Percentiles rank a stretch among this genome's conserved stretches.
phyloP scores from a whole-genome alignment of 2,329 filamentous ascomycete genomes.

The Stachybotrys echinatus region DNA sequence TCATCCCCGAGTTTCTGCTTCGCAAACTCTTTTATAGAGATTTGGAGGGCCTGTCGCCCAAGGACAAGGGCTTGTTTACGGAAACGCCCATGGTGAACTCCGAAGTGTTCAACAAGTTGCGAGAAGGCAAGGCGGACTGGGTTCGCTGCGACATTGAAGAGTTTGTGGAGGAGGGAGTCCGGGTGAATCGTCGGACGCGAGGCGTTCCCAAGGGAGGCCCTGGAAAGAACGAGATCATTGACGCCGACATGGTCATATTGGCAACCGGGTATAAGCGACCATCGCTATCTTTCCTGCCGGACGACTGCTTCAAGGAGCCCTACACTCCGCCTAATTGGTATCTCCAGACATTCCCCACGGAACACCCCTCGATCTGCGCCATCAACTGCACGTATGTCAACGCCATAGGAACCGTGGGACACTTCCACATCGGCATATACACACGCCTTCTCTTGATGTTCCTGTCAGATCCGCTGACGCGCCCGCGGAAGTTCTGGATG shows the following conservation, averaged over 20 bases:
- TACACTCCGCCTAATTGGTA: constrained; percentile 85
- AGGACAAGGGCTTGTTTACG: constrained; percentile 68
- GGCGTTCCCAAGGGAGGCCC: constrained; percentile 74
- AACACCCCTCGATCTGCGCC: constrained; percentile 66
- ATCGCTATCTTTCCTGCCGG: constrained; percentile 66
- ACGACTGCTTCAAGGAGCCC: constrained; percentile 65
- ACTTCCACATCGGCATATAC: constrained; percentile 89
- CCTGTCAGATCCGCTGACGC: constrained; percentile 69
- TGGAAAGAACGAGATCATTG: constrained; percentile 59
- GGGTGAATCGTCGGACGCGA: constrained; percentile 65
- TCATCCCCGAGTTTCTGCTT: constrained; percentile 72
- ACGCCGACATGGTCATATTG: constrained; percentile 74
- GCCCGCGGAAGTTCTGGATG: constrained; percentile 71
- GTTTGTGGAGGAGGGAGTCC: constrained; percentile 58
- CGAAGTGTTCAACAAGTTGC: constrained; percentile 71
- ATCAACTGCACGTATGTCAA: constrained; percentile 81
- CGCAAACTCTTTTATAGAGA: constrained; percentile 80
- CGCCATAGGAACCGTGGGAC: constrained; percentile 76
- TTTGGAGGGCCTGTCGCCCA: constrained; percentile 66
- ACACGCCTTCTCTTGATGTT: constrained; percentile 85
- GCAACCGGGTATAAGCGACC: constrained; percentile 79
- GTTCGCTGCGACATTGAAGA: constrained; percentile 71
- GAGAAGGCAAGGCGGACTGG: constrained; percentile 69
- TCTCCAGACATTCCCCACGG: constrained; percentile 76
- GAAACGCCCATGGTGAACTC: constrained; percentile 87